These are phyloP conservation scores for Bruguiera sexangula DNA, from an alignment of 345 rosid genomes.

Conservation along the genomic window DNA sequence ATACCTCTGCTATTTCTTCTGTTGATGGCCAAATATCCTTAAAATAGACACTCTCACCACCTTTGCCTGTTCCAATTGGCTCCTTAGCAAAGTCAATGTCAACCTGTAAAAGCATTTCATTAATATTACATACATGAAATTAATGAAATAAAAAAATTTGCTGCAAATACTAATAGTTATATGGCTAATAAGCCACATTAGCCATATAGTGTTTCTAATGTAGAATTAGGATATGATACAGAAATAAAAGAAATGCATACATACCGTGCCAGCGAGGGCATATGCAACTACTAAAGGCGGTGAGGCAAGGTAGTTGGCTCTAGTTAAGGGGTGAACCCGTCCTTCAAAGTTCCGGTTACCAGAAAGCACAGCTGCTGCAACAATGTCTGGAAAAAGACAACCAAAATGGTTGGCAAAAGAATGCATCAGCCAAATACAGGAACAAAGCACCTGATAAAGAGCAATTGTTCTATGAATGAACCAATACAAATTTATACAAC, in stretches of 20 bases:
- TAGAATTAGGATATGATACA: neutral
- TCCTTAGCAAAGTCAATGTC: constrained; percentile 90
- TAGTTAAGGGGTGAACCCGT: constrained; percentile 92
- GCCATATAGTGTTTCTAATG: no score
- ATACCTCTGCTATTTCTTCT: constrained; percentile 89
- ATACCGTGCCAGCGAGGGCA: constrained; percentile 99
- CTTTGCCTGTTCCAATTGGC: constrained; percentile 89
- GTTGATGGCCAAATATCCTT: constrained; percentile 95
- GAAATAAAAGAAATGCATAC: neutral
- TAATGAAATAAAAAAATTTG: neutral
- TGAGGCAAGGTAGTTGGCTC: constrained; percentile 99
- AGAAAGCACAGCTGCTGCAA: constrained; percentile 92
- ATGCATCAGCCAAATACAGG: neutral
- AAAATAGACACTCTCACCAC: constrained; percentile 71
- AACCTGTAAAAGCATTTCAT: constrained; percentile 47
- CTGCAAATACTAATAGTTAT: neutral
- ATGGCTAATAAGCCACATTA: neutral
- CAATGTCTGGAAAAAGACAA: constrained; percentile 54
- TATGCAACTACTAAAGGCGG: constrained; percentile 98
- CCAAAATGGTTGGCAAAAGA: neutral
- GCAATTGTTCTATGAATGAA: neutral
- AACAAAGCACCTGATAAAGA: neutral
- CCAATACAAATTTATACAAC: neutral
- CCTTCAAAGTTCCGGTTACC: constrained; percentile 99
- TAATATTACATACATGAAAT: neutral